Percentiles rank a stretch among this genome's conserved stretches.
Evolutionary conservation across 2,329 filamentous ascomycete genomes (phyloP).

Genomic region (Aspergillus sp.): DNA sequence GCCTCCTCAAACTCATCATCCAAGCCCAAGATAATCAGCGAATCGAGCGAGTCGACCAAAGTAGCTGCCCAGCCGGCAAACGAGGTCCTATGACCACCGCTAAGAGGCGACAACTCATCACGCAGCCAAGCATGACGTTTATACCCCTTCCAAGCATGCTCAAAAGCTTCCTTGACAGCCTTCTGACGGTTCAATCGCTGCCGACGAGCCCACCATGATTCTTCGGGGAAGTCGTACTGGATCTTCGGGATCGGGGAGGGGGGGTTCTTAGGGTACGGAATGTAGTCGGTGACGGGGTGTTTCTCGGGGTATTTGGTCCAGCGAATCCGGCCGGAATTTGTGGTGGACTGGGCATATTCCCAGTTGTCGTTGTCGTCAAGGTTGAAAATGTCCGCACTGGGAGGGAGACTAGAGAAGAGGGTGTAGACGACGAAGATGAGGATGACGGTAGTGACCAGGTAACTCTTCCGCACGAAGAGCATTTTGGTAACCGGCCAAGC

Average conservation of each 20-base stretch:
- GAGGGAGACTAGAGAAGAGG: conserved; percentile 18
- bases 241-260: conserved; percentile 67
- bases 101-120: conserved; percentile 75
- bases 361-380: conserved; percentile 7
- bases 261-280: conserved; percentile 64
- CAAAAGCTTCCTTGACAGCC: conserved; percentile 66
- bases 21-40: conserved; percentile 77
- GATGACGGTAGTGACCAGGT: conserved; percentile 18
- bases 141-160: conserved; percentile 77
- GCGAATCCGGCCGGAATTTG: conserved; percentile 37
- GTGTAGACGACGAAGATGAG: conserved; percentile 20
- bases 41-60: conserved; percentile 73
- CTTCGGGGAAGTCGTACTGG: conserved; percentile 63
- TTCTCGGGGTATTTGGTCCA: conserved; percentile 68
- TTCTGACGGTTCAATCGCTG: conserved; percentile 59
- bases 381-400: conserved; percentile 10
- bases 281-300: conserved; percentile 67
- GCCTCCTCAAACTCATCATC: conserved; percentile 73
- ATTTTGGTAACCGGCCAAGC: conserved; percentile 9
- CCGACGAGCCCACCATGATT: conserved; percentile 53
- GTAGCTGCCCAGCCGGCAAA: conserved; percentile 92
- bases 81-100: conserved; percentile 62
- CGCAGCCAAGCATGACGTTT: conserved; percentile 72
- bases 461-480: conserved; percentile 20
- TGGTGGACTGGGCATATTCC: conserved; percentile 1